Evolutionary conservation across 2,329 filamentous ascomycete species (phyloP), one percentile per base, ranked within the genome.

Genomic region (Ampelomyces quisqualis): DNA sequence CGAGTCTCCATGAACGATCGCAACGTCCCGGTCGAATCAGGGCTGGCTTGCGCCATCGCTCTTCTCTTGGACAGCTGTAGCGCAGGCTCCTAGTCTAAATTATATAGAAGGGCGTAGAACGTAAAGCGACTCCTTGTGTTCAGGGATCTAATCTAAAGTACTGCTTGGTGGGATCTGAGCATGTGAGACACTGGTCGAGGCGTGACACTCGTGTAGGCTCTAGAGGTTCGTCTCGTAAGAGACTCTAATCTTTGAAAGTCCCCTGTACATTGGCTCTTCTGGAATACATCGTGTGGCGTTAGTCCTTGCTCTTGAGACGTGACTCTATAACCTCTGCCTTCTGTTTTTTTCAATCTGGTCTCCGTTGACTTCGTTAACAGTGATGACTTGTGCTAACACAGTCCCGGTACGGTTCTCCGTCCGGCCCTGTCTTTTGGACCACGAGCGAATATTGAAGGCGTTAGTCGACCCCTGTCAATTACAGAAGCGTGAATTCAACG

Each of bases 391-490:
- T 69, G 5, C n/a, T n/a, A 70, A 62, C 7, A 81, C 68, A 7
- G 30, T 22, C 11, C 60, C 60, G 13, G 45, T 52, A 56, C 79
- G 82, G 53, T 84, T 76, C 52, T 82, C 77, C 0, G 74, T 73
- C 80, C 80, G 83, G 8, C 76, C 74, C 27, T 75, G 70, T 9
- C 62, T 70, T 10, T 70, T 68, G 0, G 72, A 72, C 72, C 73
- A 80, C 0, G 79, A 80, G 31, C 72, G 77, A 18, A 83, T 76
- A 2, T 70, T 64, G 62, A 83, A 82, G 7, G n/a, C n/a, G n/a
- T n/a, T n/a, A n/a, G n/a, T n/a, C n/a, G n/a, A n/a, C n/a, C n/a
- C n/a, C n/a, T n/a, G n/a, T n/a, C n/a, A n/a, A n/a, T n/a, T n/a
- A n/a, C n/a, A n/a, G n/a, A n/a, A n/a, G n/a, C n/a, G n/a, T n/a